Base-by-base conservation (phyloP, 768 basidiomycete genomes). In the Boletus barrowsii region DNA sequence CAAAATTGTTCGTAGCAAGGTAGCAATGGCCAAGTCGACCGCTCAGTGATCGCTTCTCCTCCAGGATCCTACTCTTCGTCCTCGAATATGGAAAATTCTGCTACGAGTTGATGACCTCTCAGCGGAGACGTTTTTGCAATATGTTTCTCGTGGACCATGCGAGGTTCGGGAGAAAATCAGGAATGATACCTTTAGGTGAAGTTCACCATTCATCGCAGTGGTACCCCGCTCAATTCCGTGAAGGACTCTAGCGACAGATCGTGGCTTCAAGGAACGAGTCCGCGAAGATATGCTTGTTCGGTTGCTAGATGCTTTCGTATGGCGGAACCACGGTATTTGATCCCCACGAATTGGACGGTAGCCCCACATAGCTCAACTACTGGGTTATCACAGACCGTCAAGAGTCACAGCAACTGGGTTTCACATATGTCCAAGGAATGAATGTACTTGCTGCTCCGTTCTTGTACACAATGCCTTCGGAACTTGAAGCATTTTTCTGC, bases 371-470 rank as follows among this genome's bases (percentile, higher is more conserved):
- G 15, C 50, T 42, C 15, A 29, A 32, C 18, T 29, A 18, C 50
- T 26, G 24, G 26, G 46, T 36, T 56, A 10, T 36, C 55, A 10
- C 60, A 93, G 90, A 93, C 63, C 78, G 84, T 58, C 86, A 88
- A 70, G 88, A 91, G 63, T 77, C 76, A 1, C 82, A 88, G n/a
- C 85, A 84, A 53, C 79, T 92, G 40, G 90, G 83, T 10, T 97
- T 98, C 72, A 93, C 91, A 30, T 99, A 98, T 64, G 95, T 99
- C 10, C 96, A 99, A 73, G 97, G 97, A 30, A 98, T 97, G 93
- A 99, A 99, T 68, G 97, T 98, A 45, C 84, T 99, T 35, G 93
- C 95, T 20, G 97, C 97, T 3, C 97, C 97, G 0, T 99, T 98
- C 71, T 79, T 99, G 29, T 99, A 97, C 67, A 93, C 90, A 11